Evolutionary conservation across 2,329 filamentous ascomycete genomes (phyloP).

Genomic region (Ramularia endophylla): DNA sequence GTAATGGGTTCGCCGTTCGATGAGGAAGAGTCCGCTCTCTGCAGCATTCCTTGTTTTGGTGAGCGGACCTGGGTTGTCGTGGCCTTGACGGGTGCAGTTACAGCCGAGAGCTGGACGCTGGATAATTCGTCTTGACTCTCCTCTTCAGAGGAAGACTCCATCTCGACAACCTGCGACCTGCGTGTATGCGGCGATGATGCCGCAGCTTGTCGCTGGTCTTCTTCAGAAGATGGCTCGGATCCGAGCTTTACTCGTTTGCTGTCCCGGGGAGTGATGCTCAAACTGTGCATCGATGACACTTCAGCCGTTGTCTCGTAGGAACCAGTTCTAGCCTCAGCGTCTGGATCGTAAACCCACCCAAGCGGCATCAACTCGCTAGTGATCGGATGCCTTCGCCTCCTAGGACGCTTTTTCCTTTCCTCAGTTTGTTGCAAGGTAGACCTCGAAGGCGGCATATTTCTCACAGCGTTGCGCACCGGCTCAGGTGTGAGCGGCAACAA

Average conservation of each 20-base stretch:
- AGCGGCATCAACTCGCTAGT: constrained; percentile 29
- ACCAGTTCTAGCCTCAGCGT: constrained; percentile 5
- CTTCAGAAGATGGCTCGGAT: constrained; percentile 14
- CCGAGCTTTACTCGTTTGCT: constrained; percentile 17
- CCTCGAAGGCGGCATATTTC: not conserved
- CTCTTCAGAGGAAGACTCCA: too few species aligned
- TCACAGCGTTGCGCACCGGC: too few species aligned
- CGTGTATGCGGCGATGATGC: too few species aligned
- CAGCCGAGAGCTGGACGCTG: too few species aligned
- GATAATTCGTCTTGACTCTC: too few species aligned
- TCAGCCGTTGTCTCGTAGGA: constrained; percentile 4
- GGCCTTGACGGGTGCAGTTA: too few species aligned
- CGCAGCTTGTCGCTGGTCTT: constrained; percentile 1
- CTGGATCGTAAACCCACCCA: constrained; percentile 25
- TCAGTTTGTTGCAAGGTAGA: not conserved
- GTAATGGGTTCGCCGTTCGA: constrained; percentile 12
- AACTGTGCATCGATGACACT: constrained; percentile 7
- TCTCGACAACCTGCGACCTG: too few species aligned
- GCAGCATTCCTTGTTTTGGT: too few species aligned
- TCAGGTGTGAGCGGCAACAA: constrained; percentile 18
- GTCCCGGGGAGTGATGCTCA: constrained; percentile 17
- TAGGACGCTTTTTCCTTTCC: constrained; percentile 17
- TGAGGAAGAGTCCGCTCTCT: constrained; percentile 2
- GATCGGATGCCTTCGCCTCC: constrained; percentile 26
- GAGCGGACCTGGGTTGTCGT: too few species aligned